Conservation (phyloP, 352 stramenopile species). For the Globisporangium nunn region DNA sequence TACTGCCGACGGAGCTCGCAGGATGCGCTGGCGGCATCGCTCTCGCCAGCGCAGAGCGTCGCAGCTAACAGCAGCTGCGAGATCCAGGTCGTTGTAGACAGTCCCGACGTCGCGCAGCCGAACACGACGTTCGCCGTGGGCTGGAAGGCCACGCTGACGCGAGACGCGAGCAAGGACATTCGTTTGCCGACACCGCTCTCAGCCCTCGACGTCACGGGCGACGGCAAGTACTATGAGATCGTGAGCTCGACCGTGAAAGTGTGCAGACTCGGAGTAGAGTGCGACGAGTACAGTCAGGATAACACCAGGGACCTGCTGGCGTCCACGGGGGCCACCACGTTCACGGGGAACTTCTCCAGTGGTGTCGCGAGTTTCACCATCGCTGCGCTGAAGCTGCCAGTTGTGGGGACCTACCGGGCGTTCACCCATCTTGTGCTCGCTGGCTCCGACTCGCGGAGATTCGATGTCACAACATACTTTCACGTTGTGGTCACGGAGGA, state of each 20-base stretch:
- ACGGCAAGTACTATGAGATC: slow-evolving; percentile 37
- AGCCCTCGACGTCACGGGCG: slow-evolving; percentile 15
- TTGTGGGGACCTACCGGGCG: slow-evolving; percentile 24
- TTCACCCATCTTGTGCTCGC: slow-evolving; percentile 42
- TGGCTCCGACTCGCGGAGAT: slow-evolving; percentile 22
- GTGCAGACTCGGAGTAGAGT: slow-evolving; percentile 24
- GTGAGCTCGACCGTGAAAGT: slow-evolving; percentile 38
- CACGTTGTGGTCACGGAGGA: slow-evolving; percentile 29
- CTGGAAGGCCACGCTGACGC: slow-evolving; percentile 32
- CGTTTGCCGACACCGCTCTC: slow-evolving; percentile 36
- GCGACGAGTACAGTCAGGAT: slow-evolving; percentile 35
- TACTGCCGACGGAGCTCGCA: slow-evolving; percentile 42
- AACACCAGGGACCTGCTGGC: slow-evolving; percentile 1
- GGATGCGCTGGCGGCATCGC: slow-evolving; percentile 20
- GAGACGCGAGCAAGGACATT: slow-evolving; percentile 27
- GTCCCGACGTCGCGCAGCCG: slow-evolving; percentile 22
- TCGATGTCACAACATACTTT: slow-evolving; percentile 53
- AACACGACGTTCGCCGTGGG: slow-evolving; percentile 14
- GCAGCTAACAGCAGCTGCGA: slow-evolving; percentile 37
- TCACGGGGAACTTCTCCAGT: slow-evolving; percentile 28
- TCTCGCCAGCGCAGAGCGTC: slow-evolving; percentile 21
- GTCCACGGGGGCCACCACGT: not conserved
- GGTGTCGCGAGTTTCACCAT: slow-evolving; percentile 25
- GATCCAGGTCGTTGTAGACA: slow-evolving; percentile 25
- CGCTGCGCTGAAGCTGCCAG: slow-evolving; percentile 24